These are phyloP conservation scores for Ramaria rubella DNA, from an alignment of 768 basidiomycete genomes.

Conservation along the genomic window DNA sequence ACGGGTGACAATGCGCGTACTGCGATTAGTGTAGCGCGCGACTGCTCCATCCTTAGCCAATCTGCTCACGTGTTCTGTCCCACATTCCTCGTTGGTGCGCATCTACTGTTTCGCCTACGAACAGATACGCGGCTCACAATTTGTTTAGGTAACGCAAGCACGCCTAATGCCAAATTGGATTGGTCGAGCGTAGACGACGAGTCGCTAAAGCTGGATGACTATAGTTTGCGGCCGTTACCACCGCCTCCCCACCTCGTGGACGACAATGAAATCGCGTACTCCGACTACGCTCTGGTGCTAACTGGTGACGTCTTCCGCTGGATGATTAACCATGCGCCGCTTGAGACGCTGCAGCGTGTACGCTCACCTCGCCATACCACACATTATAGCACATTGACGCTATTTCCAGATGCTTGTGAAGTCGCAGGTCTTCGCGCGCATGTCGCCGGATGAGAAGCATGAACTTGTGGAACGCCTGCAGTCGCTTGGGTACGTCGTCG, in stretches of 20 bases:
- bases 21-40: slow-evolving; percentile 92
- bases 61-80: slow-evolving; percentile 88
- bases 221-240: slow-evolving; percentile 74
- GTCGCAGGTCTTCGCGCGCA: slow-evolving; percentile 92
- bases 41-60: slow-evolving; percentile 84
- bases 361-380: slow-evolving; percentile 23
- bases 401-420: slow-evolving; percentile 85
- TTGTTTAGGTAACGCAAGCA: slow-evolving; percentile 23
- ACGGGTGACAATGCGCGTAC: slow-evolving; percentile 97
- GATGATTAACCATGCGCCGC: slow-evolving; percentile 92
- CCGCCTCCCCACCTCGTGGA: slow-evolving; percentile 66
- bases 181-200: slow-evolving; percentile 93
- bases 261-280: slow-evolving; percentile 64
- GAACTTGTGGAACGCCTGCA: slow-evolving; percentile 95
- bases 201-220: slow-evolving; percentile 77
- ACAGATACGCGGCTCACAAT: slow-evolving; percentile 25
- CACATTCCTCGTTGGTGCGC: slow-evolving; percentile 62
- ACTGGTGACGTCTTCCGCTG: slow-evolving; percentile 96
- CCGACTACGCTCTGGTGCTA: slow-evolving; percentile 86
- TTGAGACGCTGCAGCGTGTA: slow-evolving; percentile 92
- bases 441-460: slow-evolving; percentile 99
- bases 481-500: slow-evolving; percentile 86
- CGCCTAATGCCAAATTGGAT: slow-evolving; percentile 52
- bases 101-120: background rate
- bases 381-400: slow-evolving; percentile 1